Evolutionary conservation across 305 asterid genomes (phyloP).

Genomic region (Rubia balearica): DNA sequence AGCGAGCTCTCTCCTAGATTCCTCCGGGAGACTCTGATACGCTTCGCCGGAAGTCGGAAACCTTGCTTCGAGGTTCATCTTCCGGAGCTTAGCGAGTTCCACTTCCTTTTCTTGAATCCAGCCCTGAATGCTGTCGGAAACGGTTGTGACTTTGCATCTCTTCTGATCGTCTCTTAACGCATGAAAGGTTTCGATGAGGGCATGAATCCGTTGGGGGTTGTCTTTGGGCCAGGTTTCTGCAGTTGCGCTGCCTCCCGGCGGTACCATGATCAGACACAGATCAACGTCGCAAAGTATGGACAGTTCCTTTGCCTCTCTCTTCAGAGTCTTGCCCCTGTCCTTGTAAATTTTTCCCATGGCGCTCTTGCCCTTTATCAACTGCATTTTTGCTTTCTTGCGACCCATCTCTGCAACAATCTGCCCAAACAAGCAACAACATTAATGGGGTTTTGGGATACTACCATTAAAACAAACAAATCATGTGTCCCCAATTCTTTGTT

Average conservation of each 20-base stretch:
- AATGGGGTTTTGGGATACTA: too few relatives aligned
- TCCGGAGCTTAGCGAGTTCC: background rate
- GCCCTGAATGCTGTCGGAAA: background rate
- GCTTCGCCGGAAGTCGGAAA: background rate
- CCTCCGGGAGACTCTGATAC: background rate
- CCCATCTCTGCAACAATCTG: background rate
- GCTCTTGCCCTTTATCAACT: background rate
- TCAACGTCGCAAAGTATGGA: background rate
- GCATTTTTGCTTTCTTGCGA: background rate
- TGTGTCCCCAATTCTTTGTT: too few relatives aligned
- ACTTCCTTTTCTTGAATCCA: background rate
- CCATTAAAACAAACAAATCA: too few relatives aligned
- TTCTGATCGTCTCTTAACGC: too few relatives aligned
- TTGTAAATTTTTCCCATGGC: background rate
- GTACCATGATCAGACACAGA: background rate
- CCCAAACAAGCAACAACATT: background rate
- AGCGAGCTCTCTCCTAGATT: background rate
- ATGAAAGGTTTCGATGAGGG: background rate
- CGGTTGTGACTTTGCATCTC: background rate
- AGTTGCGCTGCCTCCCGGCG: background rate
- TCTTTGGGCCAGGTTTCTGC: background rate
- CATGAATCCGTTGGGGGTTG: background rate
- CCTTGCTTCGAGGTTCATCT: background rate
- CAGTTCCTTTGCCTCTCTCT: background rate
- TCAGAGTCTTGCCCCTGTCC: background rate